Evolutionary conservation across 2,329 filamentous ascomycete genomes (phyloP), one percentile per base, ranked within the genome.

Genomic region (Trichoderma sp.): DNA sequence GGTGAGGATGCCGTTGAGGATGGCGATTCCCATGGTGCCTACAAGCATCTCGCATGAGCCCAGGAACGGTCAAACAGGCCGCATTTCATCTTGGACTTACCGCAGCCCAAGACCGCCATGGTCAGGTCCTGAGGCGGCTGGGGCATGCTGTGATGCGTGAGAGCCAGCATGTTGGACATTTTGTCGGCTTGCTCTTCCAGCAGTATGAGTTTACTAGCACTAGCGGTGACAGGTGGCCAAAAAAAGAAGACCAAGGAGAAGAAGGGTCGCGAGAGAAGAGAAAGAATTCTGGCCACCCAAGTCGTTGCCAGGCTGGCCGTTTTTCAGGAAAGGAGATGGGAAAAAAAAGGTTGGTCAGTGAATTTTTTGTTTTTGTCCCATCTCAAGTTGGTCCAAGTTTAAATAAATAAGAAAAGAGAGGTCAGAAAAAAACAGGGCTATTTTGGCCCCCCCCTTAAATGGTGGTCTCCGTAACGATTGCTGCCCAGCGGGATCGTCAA

Each of bases 11-110:
- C 92, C 93, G 65, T 87, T 89, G 67, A 96, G 86, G 72, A 97
- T 94, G 68, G 92, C 92, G 69, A 92, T 92, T 68, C 93, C 93
- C 88, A 97, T 92, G 64, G 89, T 94, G 71, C 92, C 91, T 93
- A 73, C 63, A 25, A 7, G 17, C 15, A 19, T n/a, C 34, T 13
- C 22, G 37, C 15, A 64, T 64, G 61, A 64, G 61, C 52, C 19
- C 37, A 7, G 25, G 42, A 37, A 63, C 19, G 57, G 27, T 34
- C 32, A 52, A 32, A 42, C 9, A 64, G 61, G 45, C 50, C 42
- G 29, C 48, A 56, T 15, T 60, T 52, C 17, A 29, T 25, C 9
- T 34, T n/a, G 19, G 35, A 81, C 87, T 76, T 85, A 91, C 92
- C 92, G 79, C 92, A 95, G 74, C 93, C 93, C 68, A 97, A 84